These are phyloP conservation scores for Akanthomyces lecanii DNA, from an alignment of 2,329 filamentous ascomycete species.

Conservation along the genomic window DNA sequence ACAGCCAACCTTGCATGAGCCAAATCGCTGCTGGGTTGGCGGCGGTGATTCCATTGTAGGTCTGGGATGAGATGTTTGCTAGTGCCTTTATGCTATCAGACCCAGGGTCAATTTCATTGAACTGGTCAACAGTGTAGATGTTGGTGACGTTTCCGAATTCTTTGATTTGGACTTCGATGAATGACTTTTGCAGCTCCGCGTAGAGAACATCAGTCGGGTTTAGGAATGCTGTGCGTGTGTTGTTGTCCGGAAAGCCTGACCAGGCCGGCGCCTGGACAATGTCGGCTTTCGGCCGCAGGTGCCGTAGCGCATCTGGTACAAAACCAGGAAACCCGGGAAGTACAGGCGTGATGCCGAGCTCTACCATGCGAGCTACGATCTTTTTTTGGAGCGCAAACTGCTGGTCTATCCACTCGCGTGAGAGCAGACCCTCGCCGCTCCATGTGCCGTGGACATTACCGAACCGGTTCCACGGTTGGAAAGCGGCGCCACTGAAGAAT, in stretches of 20 bases:
- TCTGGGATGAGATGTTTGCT: conserved; percentile 27
- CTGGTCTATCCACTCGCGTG: conserved; percentile 40
- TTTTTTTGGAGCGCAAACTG: conserved; percentile 46
- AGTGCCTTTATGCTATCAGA: conserved; percentile 4
- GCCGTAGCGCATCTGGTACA: conserved; percentile 38
- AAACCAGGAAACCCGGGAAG: conserved; percentile 48
- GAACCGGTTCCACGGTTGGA: conserved; percentile 7
- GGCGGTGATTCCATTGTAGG: conserved; percentile 43
- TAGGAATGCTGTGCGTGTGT: conserved; percentile 43
- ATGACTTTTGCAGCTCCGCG: conserved; percentile 38
- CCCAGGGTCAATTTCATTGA: conserved; percentile 41
- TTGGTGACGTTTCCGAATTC: conserved; percentile 45
- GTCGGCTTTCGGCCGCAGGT: conserved; percentile 38
- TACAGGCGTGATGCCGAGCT: conserved; percentile 49
- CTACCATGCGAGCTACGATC: conserved; percentile 46
- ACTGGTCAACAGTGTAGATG: conserved; percentile 49
- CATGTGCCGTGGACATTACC: conserved; percentile 38
- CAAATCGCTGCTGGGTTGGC: conserved; percentile 46
- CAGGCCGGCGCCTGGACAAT: conserved; percentile 35
- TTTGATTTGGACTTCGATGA: conserved; percentile 41
- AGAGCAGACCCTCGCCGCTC: conserved; percentile 35
- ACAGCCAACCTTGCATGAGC: conserved; percentile 51
- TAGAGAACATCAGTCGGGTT: conserved; percentile 42
- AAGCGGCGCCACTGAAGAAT: not conserved
- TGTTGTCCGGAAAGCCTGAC: conserved; percentile 25